Conservation (phyloP, 306 rosid genomes). For the Gynostemma pentaphyllum region DNA sequence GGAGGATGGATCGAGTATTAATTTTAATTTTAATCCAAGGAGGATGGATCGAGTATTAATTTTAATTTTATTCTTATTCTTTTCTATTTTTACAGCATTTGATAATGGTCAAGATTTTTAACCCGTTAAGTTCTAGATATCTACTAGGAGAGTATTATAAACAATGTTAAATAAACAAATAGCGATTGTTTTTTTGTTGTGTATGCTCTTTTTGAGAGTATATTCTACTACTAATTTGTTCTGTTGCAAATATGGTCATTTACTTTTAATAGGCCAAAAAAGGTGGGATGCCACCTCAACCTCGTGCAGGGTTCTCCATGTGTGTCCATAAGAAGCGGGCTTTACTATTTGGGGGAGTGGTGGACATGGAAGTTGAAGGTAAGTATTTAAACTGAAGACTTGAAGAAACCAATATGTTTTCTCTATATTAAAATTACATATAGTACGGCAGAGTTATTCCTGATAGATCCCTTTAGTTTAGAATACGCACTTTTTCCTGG, state of each 20-base stretch:
- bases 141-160: not conserved
- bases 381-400: slow-evolving; percentile 12
- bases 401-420: no score
- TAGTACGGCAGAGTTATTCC: not conserved
- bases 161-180: not conserved
- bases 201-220: not conserved
- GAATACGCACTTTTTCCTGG: not conserved
- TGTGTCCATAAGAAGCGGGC: slow-evolving; percentile 90
- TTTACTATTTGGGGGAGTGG: slow-evolving; percentile 89
- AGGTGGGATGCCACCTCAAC: slow-evolving; percentile 97
- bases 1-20: not conserved
- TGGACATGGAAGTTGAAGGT: slow-evolving; percentile 95
- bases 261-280: slow-evolving; percentile 58
- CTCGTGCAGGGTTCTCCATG: slow-evolving; percentile 98
- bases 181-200: not conserved
- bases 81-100: not conserved
- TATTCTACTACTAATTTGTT: not conserved
- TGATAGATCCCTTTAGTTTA: not conserved
- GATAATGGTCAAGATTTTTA: not conserved
- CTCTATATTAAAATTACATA: not conserved
- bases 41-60: not conserved
- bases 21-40: not conserved
- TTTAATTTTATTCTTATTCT: not conserved
- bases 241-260: not conserved
- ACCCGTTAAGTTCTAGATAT: not conserved